phyloP scores from a whole-genome alignment of 1,284 basidiomycete species.

The Mycosarcoma maydis region DNA sequence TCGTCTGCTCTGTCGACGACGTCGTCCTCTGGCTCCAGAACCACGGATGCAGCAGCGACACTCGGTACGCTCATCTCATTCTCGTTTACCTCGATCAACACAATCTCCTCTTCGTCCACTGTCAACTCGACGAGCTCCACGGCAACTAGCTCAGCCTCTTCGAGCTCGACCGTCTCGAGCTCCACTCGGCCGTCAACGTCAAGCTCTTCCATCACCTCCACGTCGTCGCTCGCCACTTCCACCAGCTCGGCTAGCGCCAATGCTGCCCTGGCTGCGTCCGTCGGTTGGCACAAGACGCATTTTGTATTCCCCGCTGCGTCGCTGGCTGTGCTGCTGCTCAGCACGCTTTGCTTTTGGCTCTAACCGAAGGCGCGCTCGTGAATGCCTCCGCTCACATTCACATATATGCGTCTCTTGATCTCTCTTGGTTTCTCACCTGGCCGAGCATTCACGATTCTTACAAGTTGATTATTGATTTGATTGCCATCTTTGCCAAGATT shows the following conservation, averaged over 20 bases:
- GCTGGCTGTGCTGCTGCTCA: slow-evolving; percentile 16
- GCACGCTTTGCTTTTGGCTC: slow-evolving; percentile 44
- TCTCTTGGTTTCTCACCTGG: no score
- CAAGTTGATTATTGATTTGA: no score
- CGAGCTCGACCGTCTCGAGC: slow-evolving; percentile 12
- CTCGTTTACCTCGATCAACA: slow-evolving; percentile 23
- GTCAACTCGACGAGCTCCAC: slow-evolving; percentile 2
- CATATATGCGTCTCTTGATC: no score
- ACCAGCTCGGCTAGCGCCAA: slow-evolving; percentile 14
- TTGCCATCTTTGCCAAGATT: no score
- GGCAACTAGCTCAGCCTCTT: slow-evolving; percentile 2
- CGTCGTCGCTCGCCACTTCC: neutral
- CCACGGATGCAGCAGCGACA: slow-evolving; percentile 38
- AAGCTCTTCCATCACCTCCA: neutral
- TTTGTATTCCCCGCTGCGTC: slow-evolving; percentile 10
- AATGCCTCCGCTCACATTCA: no score
- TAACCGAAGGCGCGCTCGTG: no score
- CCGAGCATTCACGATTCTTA: no score
- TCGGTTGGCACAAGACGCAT: slow-evolving; percentile 6
- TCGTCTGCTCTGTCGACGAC: slow-evolving; percentile 6
- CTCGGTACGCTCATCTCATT: slow-evolving; percentile 33
- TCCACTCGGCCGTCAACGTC: slow-evolving; percentile 2
- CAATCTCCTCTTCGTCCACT: slow-evolving; percentile 8
- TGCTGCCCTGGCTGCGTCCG: neutral
- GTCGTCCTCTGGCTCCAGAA: slow-evolving; percentile 3